phyloP scores from a whole-genome alignment of 2,329 filamentous ascomycete species.

The Exophiala oligosperma region DNA sequence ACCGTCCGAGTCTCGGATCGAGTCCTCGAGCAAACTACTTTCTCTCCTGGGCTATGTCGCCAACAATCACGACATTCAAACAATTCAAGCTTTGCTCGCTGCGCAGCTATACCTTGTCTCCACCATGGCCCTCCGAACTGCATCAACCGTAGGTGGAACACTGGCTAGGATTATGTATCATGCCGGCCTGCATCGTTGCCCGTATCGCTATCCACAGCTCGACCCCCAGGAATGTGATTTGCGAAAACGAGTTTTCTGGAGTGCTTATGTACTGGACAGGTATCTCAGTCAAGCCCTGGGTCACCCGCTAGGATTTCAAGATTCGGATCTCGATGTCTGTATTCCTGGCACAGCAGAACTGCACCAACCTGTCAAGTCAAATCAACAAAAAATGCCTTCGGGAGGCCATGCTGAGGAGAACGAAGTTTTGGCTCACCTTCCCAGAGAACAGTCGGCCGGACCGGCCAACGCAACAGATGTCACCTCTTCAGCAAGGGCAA shows the following conservation, averaged over 20 bases:
- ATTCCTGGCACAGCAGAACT: constrained; percentile 13
- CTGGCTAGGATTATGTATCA: constrained; percentile 59
- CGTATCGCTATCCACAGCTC: constrained; percentile 54
- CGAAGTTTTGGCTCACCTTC: constrained; percentile 11
- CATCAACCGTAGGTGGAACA: constrained; percentile 56
- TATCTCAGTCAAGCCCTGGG: constrained; percentile 59
- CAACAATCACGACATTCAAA: constrained; percentile 46
- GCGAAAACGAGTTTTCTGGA: constrained; percentile 58
- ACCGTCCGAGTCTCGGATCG: constrained; percentile 47
- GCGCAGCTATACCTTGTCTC: constrained; percentile 58
- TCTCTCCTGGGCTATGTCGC: constrained; percentile 50
- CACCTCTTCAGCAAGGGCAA: background rate
- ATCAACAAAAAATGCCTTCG: background rate
- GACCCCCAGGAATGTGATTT: constrained; percentile 47
- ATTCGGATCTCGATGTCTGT: constrained; percentile 61
- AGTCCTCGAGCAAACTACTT: constrained; percentile 47
- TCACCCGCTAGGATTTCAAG: constrained; percentile 55
- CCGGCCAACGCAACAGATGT: background rate
- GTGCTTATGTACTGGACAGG: constrained; percentile 56
- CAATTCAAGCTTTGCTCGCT: constrained; percentile 53
- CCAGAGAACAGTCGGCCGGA: background rate
- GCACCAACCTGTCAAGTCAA: constrained; percentile 6
- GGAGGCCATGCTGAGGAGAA: background rate
- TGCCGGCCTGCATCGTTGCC: constrained; percentile 60
- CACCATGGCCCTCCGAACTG: constrained; percentile 58